phyloP scores from a whole-genome alignment of 257 asterid species.

The Scutellaria minor region DNA sequence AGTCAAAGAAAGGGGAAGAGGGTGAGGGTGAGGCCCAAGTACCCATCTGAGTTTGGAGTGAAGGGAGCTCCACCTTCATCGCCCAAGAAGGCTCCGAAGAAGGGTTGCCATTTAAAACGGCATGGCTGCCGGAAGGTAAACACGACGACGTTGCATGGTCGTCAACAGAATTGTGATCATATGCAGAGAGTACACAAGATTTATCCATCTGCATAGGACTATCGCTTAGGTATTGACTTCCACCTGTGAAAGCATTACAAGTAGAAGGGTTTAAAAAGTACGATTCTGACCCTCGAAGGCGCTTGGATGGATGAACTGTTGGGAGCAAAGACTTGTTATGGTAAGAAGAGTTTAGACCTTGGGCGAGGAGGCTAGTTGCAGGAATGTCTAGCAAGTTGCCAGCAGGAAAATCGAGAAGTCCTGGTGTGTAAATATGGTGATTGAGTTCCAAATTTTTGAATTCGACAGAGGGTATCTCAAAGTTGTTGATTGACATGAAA shows the following conservation, averaged over 20 bases:
- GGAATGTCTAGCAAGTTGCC: slow-evolving; percentile 55
- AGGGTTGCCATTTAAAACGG: slow-evolving; percentile 66
- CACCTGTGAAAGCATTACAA: slow-evolving; percentile 35
- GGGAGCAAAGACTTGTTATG: slow-evolving; percentile 41
- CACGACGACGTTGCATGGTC: slow-evolving; percentile 34
- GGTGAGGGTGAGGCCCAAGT: slow-evolving; percentile 75
- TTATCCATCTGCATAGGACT: slow-evolving; percentile 45
- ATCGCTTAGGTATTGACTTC: slow-evolving; percentile 46
- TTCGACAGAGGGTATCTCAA: slow-evolving; percentile 55
- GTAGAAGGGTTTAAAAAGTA: slow-evolving; percentile 38
- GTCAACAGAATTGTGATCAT: slow-evolving; percentile 38
- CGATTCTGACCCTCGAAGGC: slow-evolving; percentile 51
- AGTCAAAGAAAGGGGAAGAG: slow-evolving; percentile 65
- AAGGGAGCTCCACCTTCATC: slow-evolving; percentile 94
- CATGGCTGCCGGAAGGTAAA: slow-evolving; percentile 42
- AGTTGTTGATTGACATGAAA: slow-evolving; percentile 44
- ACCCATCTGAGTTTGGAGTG: slow-evolving; percentile 78
- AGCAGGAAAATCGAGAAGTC: slow-evolving; percentile 38
- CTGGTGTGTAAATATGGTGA: slow-evolving; percentile 42
- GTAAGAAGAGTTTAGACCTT: slow-evolving; percentile 46
- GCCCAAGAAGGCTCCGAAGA: slow-evolving; percentile 76
- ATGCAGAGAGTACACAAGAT: slow-evolving; percentile 44
- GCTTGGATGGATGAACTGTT: slow-evolving; percentile 58
- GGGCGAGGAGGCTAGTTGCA: slow-evolving; percentile 45
- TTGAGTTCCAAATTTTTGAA: slow-evolving; percentile 52